A percentile compares a stretch with the other conserved stretches of the same genome.
Conservation (phyloP, 2,329 filamentous ascomycete genomes). For the Tolypocladium ovalisporum region DNA sequence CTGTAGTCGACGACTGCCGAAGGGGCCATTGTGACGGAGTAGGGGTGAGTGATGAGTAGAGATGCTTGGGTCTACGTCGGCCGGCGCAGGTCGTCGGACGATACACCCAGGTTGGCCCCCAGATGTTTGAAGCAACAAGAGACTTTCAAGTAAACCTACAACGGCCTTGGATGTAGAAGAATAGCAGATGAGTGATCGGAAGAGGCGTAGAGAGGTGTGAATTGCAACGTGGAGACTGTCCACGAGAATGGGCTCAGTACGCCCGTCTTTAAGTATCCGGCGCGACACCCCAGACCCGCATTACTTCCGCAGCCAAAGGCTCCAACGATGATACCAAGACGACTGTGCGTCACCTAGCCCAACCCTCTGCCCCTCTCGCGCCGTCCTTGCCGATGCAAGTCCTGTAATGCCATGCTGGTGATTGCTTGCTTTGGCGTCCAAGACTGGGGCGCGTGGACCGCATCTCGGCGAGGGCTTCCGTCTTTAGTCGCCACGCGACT, state of each 20-base stretch:
- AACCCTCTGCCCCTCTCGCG: slow-evolving; percentile 1
- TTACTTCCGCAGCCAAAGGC: background rate
- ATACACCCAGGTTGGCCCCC: background rate
- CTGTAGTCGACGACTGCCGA: slow-evolving; percentile 10
- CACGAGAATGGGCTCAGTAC: background rate
- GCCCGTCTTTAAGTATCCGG: background rate
- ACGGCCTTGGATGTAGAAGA: background rate
- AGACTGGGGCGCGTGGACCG: background rate
- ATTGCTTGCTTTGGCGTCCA: background rate
- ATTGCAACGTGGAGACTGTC: background rate
- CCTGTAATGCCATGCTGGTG: background rate
- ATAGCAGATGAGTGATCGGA: background rate
- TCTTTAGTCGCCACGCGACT: background rate
- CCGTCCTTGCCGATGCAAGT: background rate
- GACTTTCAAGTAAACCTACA: background rate
- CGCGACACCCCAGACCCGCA: background rate
- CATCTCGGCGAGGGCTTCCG: background rate
- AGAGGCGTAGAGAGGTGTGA: background rate
- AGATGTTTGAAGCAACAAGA: background rate
- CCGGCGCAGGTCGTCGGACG: background rate
- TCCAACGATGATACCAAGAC: background rate
- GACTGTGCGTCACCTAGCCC: slow-evolving; percentile 3
- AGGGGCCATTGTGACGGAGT: slow-evolving; percentile 13
- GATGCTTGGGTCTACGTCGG: background rate
- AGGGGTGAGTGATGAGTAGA: background rate